Base-by-base conservation (phyloP, 2,329 filamentous ascomycete species). In the Fusarium sp. region DNA sequence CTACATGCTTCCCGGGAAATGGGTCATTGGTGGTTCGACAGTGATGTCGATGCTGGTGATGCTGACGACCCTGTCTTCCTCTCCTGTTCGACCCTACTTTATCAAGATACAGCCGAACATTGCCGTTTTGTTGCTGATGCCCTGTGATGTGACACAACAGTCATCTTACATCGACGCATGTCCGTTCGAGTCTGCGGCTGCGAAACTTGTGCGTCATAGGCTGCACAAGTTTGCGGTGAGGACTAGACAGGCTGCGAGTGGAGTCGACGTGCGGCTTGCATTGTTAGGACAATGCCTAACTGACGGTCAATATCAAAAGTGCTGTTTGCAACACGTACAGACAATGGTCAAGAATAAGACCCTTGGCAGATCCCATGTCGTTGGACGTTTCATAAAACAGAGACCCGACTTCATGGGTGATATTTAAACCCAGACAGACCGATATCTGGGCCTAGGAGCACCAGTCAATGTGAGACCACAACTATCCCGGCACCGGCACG, bases 211-310 rank as follows among this genome's bases (percentile, higher is more conserved):
- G 53, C 60, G 44, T 67, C 42, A 69, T 36, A 56, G 59, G 40
- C 11, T 55, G 33, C 53, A 29, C 20, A 50, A 56, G 66, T 64
- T 67, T 70, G 68, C 68, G 68, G 68, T 70, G 64, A 70, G 64
- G 44, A 65, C 40, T 14, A 31, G 29, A 23, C 29, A 38, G 11
- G 29, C 31, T 38, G 42, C 5, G 16, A 33, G 56, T 58, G 56
- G 56, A 58, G 42, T 34, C 56, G 25, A 29, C 29, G 42, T 51
- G 31, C 56, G 20, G 56, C 42, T 16, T 36, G 42, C 56, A 36
- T 49, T 42, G 42, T 11, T 50, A 44, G 42, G 23, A 34, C 27
- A 49, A 16, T 34, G 13, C 40, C 29, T 34, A 44, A 51, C 9
- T 25, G 14, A 62, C 31, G 11, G 34, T 44, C 34, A 65, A 62